phyloP scores from a whole-genome alignment of 768 basidiomycete genomes.

The Hebeloma cylindrosporum region DNA sequence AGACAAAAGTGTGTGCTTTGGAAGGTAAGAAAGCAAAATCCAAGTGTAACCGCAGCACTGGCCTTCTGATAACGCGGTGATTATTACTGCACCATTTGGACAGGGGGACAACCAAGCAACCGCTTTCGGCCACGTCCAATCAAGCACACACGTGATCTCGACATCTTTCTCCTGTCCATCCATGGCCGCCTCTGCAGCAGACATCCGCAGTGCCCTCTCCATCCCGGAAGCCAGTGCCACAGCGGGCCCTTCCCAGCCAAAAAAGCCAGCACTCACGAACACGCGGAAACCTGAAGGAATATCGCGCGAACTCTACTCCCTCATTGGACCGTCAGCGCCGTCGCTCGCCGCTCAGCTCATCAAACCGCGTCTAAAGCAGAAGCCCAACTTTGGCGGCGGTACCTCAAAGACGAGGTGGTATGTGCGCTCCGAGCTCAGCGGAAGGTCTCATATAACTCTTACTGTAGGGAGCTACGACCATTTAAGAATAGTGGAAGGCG shows the following conservation, averaged over 20 bases:
- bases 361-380: constrained; percentile 84
- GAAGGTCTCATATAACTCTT: not conserved
- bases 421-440: constrained; percentile 10
- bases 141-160: constrained; percentile 23
- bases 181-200: constrained; percentile 74
- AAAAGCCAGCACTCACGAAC: constrained; percentile 41
- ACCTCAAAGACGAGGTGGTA: constrained; percentile 70
- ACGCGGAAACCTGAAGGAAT: constrained; percentile 85
- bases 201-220: constrained; percentile 82
- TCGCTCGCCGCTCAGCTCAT: constrained; percentile 76
- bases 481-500: constrained; percentile 75
- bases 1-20: not conserved
- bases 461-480: constrained; percentile 67
- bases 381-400: constrained; percentile 67
- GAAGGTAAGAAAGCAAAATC: not conserved
- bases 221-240: constrained; percentile 47
- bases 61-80: not conserved
- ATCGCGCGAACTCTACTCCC: constrained; percentile 86
- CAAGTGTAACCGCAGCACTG: not conserved
- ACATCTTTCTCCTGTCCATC: constrained; percentile 16
- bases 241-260: constrained; percentile 46
- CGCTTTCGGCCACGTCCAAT: constrained; percentile 1
- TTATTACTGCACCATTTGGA: not conserved
- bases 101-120: not conserved
- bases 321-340: constrained; percentile 94